Evolutionary conservation across 1,284 basidiomycete genomes (phyloP), one percentile per base, ranked within the genome.

Genomic region (Cystobasidium slooffiae): DNA sequence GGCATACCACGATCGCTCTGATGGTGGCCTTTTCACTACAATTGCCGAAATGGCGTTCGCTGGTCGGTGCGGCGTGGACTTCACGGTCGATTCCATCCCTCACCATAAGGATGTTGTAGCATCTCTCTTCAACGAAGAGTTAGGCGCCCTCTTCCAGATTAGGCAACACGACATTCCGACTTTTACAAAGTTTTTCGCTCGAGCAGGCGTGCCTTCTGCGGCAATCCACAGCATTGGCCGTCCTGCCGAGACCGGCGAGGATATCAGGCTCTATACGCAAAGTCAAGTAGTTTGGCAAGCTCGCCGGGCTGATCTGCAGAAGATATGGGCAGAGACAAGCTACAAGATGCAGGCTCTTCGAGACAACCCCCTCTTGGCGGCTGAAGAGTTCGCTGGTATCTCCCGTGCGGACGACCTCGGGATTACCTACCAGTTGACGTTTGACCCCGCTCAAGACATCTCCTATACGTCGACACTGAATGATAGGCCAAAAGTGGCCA

Each of bases 1-100:
- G 51, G 95, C 97, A 0, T 99, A 99, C 82, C 97, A 99, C 82
- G 97, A 99, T 83, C 89, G 96, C 22, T 98, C 96, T 0, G 97
- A 99, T 80, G 97, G 97, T 72, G 97, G 96, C 58, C 84, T 99
- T 46, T 91, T 99, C 82, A 90, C 92, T 0, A 91, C 95, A 4
- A 82, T 97, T 43, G 90, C 86, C n/a, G 97, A 99, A 84, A 99
- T 99, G 97, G 88, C 89, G 56, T 98, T 99, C 80, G 94, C 96
- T 6, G 95, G 94, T 31, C 88, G 90, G 68, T 86, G 88, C 10
- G 97, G 97, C 43, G 87, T 89, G 41, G 85, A 89, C 69, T 82
- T 95, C 70, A 86, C 86, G 66, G 83, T 95, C 37, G 88, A 91
- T 75, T 80, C 85, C 20, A 77, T 80, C 70, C 77, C 78, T 63